Base-by-base conservation (phyloP, 441 rosid species). In the Omphalea diandra region DNA sequence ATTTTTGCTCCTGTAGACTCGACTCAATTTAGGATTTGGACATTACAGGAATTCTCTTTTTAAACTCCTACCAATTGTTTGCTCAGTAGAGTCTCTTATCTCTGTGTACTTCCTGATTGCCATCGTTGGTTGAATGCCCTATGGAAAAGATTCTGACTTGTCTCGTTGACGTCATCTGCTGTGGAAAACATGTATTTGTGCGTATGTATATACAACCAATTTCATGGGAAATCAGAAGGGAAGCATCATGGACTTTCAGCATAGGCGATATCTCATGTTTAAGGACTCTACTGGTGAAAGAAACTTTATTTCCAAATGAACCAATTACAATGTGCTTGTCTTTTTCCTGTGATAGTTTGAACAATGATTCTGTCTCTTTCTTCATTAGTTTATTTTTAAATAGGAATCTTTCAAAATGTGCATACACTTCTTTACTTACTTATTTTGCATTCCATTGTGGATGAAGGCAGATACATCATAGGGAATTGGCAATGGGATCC, bases 391-490 rank as follows among this genome's bases (percentile, higher is more conserved):
- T 36, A 18, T 63, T 47, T 29, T 31, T 31, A 14, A 46, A 74
- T 43, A 15, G 14, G 54, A 55, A n/a, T 54, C 5, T 44, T 44
- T 32, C 49, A 58, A 59, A 9, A 40, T 50, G 14, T 60, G 3
- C 54, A 24, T 58, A 47, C 24, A 43, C n/a, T n/a, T 59, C 53
- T 54, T 50, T 55, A 72, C 17, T 57, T 73, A 63, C 75, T 82
- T 77, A 83, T 87, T 83, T 83, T 67, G 69, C 71, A 47, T 71
- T 68, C 71, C 69, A 69, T 70, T 85, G 79, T 81, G 86, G 93
- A 74, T 85, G 87, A 91, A 91, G 97, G 91, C 91, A 91, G 95
- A 87, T 84, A 83, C 78, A 72, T 81, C 85, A 68, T 81, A 80
- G 72, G 81, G 76, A 80, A 71, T 59, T 77, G 77, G 75, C 73